Percentiles rank a stretch among this genome's conserved stretches.
Evolutionary conservation across 305 asterid genomes (phyloP).

Genomic region (Fraxinus ornus): DNA sequence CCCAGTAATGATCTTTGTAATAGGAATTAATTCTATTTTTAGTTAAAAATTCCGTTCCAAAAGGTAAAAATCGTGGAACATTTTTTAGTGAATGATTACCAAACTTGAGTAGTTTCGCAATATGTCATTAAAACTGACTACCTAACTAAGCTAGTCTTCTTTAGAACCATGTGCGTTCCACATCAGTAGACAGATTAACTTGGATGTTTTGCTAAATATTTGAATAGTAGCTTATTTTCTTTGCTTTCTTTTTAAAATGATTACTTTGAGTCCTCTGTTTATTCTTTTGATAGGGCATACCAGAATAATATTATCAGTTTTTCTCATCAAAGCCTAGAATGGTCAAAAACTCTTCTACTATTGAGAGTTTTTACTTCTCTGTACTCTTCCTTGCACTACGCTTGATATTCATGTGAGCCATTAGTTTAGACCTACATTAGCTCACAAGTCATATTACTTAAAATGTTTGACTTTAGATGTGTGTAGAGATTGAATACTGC

Average conservation of each 20-base stretch:
- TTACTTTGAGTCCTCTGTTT: background rate
- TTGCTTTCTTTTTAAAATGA: background rate
- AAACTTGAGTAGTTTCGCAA: background rate
- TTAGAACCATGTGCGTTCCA: background rate
- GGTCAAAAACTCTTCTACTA: background rate
- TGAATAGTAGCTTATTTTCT: background rate
- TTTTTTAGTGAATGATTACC: background rate
- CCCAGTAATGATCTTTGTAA: background rate
- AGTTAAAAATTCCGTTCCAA: background rate
- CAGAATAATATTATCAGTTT: background rate
- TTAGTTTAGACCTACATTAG: background rate
- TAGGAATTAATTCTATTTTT: background rate
- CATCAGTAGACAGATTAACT: background rate
- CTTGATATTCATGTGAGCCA: background rate
- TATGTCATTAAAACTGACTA: background rate
- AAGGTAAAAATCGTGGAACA: background rate
- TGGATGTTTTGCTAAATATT: background rate
- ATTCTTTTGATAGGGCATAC: background rate
- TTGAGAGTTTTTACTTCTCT: background rate
- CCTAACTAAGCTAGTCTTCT: background rate
- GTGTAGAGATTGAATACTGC: slow-evolving; percentile 18
- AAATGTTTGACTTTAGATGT: background rate
- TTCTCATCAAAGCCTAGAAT: background rate
- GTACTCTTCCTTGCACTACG: background rate
- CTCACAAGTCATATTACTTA: background rate